phyloP scores from a whole-genome alignment of 768 basidiomycete genomes.

The Suillus discolor region DNA sequence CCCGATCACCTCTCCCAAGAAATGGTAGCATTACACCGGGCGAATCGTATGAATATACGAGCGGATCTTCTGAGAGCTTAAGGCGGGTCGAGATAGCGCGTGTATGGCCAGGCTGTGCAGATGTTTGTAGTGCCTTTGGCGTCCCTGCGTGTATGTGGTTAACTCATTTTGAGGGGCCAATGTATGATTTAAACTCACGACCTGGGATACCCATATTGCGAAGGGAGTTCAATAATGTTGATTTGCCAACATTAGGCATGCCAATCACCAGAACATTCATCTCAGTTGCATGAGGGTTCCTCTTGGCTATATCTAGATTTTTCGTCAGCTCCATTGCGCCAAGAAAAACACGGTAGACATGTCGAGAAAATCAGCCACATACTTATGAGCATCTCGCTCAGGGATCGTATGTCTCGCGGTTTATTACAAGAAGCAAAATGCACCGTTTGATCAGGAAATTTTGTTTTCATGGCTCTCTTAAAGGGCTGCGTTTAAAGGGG shows the following conservation, averaged over 20 bases:
- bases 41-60: slow-evolving; percentile 92
- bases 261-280: slow-evolving; percentile 92
- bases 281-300: slow-evolving; percentile 69
- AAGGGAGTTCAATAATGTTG: slow-evolving; percentile 88
- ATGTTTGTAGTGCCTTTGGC: slow-evolving; percentile 89
- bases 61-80: slow-evolving; percentile 77
- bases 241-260: slow-evolving; percentile 99
- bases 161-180: slow-evolving; percentile 6
- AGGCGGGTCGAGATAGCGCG: slow-evolving; percentile 86
- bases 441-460: slow-evolving; percentile 68
- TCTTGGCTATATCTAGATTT: slow-evolving; percentile 64
- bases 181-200: slow-evolving; percentile 54
- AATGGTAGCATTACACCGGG: slow-evolving; percentile 98
- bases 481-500: slow-evolving; percentile 58
- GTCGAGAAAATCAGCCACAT: slow-evolving; percentile 38
- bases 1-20: slow-evolving; percentile 81
- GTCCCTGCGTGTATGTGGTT: slow-evolving; percentile 46
- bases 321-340: not conserved
- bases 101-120: slow-evolving; percentile 89
- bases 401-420: slow-evolving; percentile 60
- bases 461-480: slow-evolving; percentile 65
- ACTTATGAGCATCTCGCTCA: slow-evolving; percentile 76
- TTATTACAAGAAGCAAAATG: slow-evolving; percentile 76
- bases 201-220: slow-evolving; percentile 85
- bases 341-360: not conserved